Conservation (phyloP, 208 protist species). For the Spongospora subterranea region DNA sequence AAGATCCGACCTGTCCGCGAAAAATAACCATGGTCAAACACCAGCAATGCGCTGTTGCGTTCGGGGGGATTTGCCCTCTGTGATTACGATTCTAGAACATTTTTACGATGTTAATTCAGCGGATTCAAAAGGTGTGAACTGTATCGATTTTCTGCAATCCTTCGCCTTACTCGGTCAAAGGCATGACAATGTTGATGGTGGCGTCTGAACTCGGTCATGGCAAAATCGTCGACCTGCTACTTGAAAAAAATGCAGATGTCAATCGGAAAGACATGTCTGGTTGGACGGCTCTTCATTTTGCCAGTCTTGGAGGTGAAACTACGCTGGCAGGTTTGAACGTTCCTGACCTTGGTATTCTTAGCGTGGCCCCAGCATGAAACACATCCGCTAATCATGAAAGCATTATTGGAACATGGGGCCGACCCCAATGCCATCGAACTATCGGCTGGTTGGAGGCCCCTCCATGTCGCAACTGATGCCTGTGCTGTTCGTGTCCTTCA, state of each 20-base stretch:
- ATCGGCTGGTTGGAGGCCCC: neutral
- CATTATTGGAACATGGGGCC: slow-evolving; percentile 12
- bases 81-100: neutral
- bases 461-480: slow-evolving; percentile 52
- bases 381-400: neutral
- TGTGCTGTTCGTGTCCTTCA: slow-evolving; percentile 4
- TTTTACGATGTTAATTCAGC: neutral
- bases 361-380: slow-evolving; percentile 29
- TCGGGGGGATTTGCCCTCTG: neutral
- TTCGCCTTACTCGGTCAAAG: neutral
- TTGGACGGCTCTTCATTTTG: slow-evolving; percentile 26
- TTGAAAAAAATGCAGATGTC: neutral
- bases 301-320: neutral
- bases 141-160: neutral
- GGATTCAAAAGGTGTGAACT: neutral
- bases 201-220: neutral
- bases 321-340: neutral
- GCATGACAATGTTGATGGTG: slow-evolving; percentile 27
- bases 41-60: neutral
- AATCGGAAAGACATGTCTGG: neutral
- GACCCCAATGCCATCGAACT: neutral
- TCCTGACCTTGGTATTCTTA: neutral
- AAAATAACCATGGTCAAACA: neutral
- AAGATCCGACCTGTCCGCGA: neutral
- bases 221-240: slow-evolving; percentile 1